Evolutionary conservation across 805 yeast species (phyloP).

Genomic region (Cyberlindnera amylophila): DNA sequence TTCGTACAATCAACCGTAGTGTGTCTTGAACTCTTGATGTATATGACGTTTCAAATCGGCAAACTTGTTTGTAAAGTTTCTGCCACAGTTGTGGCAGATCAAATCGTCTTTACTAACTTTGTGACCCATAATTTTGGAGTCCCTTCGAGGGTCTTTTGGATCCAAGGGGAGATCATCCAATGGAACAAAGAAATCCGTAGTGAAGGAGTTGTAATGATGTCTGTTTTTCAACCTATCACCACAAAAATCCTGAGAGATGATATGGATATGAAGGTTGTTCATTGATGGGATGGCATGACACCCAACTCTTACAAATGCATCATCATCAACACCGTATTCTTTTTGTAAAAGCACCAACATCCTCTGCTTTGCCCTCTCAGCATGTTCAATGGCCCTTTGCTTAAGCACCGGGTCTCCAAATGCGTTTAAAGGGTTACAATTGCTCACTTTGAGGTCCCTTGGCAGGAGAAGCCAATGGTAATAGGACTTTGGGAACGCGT

Average conservation of each 20-base stretch:
- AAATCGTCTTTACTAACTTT: conserved; percentile 33
- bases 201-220: conserved; percentile 70
- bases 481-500: conserved; percentile 58
- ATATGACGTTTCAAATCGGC: conserved; percentile 40
- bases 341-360: conserved; percentile 9
- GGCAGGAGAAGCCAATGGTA: conserved; percentile 64
- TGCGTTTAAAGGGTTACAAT: conserved; percentile 41
- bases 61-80: conserved; percentile 41
- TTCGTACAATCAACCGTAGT: neutral
- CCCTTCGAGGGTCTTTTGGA: conserved; percentile 38
- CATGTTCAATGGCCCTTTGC: conserved; percentile 12
- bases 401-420: conserved; percentile 24
- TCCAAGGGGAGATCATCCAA: conserved; percentile 46
- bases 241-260: conserved; percentile 60
- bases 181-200: conserved; percentile 56
- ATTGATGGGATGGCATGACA: conserved; percentile 71
- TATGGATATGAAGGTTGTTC: conserved; percentile 68
- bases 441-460: conserved; percentile 37
- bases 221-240: conserved; percentile 53
- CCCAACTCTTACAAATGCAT: conserved; percentile 45
- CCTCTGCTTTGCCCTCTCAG: conserved; percentile 14
- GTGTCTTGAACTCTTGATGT: conserved; percentile 30
- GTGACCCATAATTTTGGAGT: conserved; percentile 38
- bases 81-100: conserved; percentile 39
- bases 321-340: conserved; percentile 18